Evolutionary conservation across 2,329 filamentous ascomycete genomes (phyloP).

Genomic region (Aspergillus pseudonomiae): DNA sequence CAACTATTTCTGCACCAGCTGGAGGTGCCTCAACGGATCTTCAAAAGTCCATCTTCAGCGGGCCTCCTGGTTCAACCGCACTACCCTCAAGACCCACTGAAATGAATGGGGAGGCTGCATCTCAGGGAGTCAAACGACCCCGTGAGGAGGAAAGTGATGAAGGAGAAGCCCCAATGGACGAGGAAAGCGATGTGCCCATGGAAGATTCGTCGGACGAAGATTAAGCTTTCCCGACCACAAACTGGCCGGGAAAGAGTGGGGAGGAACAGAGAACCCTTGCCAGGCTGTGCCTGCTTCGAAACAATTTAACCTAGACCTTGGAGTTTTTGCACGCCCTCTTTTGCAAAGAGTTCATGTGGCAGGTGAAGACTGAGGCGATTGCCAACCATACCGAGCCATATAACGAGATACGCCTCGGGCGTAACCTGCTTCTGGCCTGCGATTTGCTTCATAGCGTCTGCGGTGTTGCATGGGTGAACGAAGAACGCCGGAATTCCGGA

Average conservation of each 20-base stretch:
- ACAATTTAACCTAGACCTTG: slow-evolving; percentile 20
- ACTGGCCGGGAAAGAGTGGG: slow-evolving; percentile 13
- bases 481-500: slow-evolving; percentile 81
- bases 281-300: slow-evolving; percentile 19
- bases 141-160: slow-evolving; percentile 66
- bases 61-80: slow-evolving; percentile 48
- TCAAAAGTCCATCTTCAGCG: slow-evolving; percentile 80
- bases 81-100: slow-evolving; percentile 55
- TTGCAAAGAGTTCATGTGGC: slow-evolving; percentile 64
- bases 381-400: slow-evolving; percentile 89
- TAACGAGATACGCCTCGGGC: slow-evolving; percentile 72
- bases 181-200: slow-evolving; percentile 71
- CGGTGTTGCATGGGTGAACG: slow-evolving; percentile 88
- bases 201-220: slow-evolving; percentile 76
- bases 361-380: slow-evolving; percentile 77
- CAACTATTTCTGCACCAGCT: slow-evolving; percentile 51
- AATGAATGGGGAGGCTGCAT: slow-evolving; percentile 51
- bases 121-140: slow-evolving; percentile 67
- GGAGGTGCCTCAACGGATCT: slow-evolving; percentile 70
- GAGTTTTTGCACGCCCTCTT: slow-evolving; percentile 23
- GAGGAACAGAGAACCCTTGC: slow-evolving; percentile 14
- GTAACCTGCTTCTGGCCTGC: slow-evolving; percentile 44
- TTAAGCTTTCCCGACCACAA: slow-evolving; percentile 35
- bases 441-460: slow-evolving; percentile 74
- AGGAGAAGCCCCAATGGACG: slow-evolving; percentile 61